Percentiles rank a stretch among this genome's conserved stretches.
These are phyloP conservation scores for Paracamarosporium sp. DNA, from an alignment of 2,329 filamentous ascomycete species.

Conservation along the genomic window DNA sequence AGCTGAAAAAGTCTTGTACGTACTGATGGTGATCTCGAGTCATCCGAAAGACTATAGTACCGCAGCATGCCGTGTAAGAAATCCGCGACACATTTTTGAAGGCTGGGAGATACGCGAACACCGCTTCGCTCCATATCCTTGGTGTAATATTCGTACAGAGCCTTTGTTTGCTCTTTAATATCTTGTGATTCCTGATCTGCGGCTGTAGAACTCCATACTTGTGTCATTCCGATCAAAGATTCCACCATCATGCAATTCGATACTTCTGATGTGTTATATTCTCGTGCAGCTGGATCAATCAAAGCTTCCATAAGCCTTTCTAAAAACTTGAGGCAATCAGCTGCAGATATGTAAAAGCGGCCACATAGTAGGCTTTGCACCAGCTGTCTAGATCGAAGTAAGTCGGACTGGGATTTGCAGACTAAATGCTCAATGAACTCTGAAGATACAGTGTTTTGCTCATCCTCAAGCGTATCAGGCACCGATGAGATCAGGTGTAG, in stretches of 20 bases:
- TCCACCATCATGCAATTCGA: conserved; percentile 45
- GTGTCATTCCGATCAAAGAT: conserved; percentile 35
- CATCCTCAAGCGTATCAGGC: conserved; percentile 13
- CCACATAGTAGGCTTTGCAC: conserved; percentile 32
- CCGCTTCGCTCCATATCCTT: conserved; percentile 70
- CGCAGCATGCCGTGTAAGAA: conserved; percentile 76
- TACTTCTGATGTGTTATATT: conserved; percentile 48
- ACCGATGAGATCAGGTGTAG: conserved; percentile 34
- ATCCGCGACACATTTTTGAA: conserved; percentile 70
- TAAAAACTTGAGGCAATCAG: conserved; percentile 35
- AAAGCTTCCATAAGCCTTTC: conserved; percentile 40
- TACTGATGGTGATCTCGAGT: conserved; percentile 65
- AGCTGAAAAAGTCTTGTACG: conserved; percentile 78
- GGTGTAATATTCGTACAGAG: conserved; percentile 82
- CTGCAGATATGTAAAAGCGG: conserved; percentile 24
- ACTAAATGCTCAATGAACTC: conserved; percentile 36
- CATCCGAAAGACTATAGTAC: conserved; percentile 69
- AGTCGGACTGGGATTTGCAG: conserved; percentile 33
- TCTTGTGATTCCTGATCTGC: conserved; percentile 34
- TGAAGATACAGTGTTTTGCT: conserved; percentile 26
- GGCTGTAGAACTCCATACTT: conserved; percentile 29
- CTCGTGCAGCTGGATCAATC: conserved; percentile 40
- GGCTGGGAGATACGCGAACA: conserved; percentile 69
- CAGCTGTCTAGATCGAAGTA: conserved; percentile 39
- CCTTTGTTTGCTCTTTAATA: conserved; percentile 70